Conservation (phyloP, 108 stramenopile species). For the Nannochloropsis salina region DNA sequence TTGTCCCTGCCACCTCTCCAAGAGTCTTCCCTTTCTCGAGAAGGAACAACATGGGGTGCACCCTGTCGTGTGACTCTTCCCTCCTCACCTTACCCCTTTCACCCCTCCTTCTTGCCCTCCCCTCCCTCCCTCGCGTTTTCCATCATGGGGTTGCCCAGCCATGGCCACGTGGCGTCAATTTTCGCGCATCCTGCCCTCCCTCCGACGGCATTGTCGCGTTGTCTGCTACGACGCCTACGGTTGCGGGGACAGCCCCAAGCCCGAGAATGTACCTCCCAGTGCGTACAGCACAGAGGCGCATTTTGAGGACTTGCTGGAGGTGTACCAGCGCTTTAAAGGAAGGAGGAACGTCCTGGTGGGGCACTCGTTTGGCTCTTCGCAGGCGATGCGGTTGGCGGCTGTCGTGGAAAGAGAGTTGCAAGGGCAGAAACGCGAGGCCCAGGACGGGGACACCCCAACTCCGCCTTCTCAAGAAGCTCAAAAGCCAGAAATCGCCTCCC, state of each 20-base stretch:
- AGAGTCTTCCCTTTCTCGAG: too few relatives aligned
- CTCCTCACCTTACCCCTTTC: not conserved
- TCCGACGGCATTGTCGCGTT: not conserved
- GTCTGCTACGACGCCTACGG: conserved; percentile 14
- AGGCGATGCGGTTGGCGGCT: not conserved
- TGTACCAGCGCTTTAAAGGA: not conserved
- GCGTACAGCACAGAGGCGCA: not conserved
- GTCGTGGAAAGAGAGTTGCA: not conserved
- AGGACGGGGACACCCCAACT: not conserved
- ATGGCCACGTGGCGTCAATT: conserved; percentile 3
- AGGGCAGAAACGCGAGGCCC: not conserved
- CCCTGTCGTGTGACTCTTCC: not conserved
- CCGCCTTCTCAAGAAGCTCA: too few relatives aligned
- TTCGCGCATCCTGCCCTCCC: not conserved
- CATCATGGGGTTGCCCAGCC: not conserved
- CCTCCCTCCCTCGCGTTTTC: not conserved
- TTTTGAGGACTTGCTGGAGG: not conserved
- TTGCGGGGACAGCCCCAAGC: not conserved
- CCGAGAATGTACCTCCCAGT: not conserved
- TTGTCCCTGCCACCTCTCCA: not conserved
- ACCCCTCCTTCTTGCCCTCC: not conserved
- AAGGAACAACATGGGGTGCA: too few relatives aligned
- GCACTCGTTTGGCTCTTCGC: not conserved
- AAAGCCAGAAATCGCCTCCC: too few relatives aligned
- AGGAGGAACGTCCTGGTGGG: not conserved